Conservation (phyloP, 208 protist genomes). For the Crithidia bombi region DNA sequence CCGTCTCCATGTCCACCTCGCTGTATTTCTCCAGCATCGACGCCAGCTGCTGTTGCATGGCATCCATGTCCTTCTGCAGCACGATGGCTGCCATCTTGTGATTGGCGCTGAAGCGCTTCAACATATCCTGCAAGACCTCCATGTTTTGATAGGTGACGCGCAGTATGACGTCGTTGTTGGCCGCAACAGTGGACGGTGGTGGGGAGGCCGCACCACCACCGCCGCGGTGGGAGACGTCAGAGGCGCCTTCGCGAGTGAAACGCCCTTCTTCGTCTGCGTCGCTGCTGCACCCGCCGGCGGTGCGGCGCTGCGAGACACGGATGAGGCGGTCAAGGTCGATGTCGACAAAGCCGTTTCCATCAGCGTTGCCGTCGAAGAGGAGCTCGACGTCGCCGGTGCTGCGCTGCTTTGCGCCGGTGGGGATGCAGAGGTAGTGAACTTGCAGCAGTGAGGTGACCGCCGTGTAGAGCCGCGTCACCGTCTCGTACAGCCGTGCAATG, state of each 20-base stretch:
- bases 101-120: conserved; percentile 74
- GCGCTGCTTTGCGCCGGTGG: conserved; percentile 34
- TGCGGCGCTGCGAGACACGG: conserved; percentile 33
- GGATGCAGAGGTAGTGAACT: conserved; percentile 83
- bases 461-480: conserved; percentile 60
- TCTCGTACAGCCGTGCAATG: conserved; percentile 73
- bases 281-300: neutral
- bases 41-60: conserved; percentile 72
- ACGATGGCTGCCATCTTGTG: conserved; percentile 86
- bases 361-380: conserved; percentile 59
- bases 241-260: conserved; percentile 13
- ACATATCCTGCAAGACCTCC: conserved; percentile 52
- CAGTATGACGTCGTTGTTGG: conserved; percentile 66
- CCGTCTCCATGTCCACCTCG: conserved; percentile 65
- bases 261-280: neutral
- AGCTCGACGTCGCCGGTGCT: conserved; percentile 59
- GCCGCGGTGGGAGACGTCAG: neutral
- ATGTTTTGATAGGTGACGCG: conserved; percentile 70
- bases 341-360: conserved; percentile 63
- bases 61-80: conserved; percentile 81
- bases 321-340: conserved; percentile 66
- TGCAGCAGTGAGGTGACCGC: conserved; percentile 67
- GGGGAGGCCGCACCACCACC: neutral
- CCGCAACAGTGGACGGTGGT: conserved; percentile 22
- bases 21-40: conserved; percentile 80